Conservation (phyloP, 257 asterid species). For the Prunella vulgaris region DNA sequence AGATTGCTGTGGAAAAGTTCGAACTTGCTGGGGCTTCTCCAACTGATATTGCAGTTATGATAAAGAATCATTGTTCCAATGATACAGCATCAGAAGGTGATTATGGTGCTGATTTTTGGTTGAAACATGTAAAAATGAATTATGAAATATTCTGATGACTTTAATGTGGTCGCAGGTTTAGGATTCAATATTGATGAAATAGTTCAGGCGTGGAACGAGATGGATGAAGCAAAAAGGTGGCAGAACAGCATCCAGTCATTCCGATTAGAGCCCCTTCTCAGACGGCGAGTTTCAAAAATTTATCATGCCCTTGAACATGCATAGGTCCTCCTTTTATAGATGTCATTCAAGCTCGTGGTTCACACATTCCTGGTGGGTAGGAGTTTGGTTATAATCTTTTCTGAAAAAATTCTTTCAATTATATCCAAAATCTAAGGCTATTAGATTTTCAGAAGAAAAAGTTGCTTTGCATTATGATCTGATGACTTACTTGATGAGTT, state of each 20-base stretch:
- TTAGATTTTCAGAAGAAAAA: neutral
- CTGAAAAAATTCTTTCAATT: neutral
- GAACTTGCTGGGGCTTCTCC: slow-evolving; percentile 86
- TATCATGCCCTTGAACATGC: slow-evolving; percentile 57
- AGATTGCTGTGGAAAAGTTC: slow-evolving; percentile 71
- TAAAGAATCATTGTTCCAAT: slow-evolving; percentile 75
- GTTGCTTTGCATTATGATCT: neutral
- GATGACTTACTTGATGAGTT: too few relatives aligned
- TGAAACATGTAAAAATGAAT: slow-evolving; percentile 1
- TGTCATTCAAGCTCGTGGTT: slow-evolving; percentile 17
- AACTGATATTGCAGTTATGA: slow-evolving; percentile 80
- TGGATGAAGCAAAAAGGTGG: slow-evolving; percentile 85
- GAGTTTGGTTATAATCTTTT: neutral
- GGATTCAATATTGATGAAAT: slow-evolving; percentile 85
- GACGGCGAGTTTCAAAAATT: slow-evolving; percentile 65
- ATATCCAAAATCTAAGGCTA: neutral
- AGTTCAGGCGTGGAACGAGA: slow-evolving; percentile 88
- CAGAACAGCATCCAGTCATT: slow-evolving; percentile 48
- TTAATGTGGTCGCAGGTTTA: slow-evolving; percentile 43
- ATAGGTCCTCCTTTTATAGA: slow-evolving; percentile 33
- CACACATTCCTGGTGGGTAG: slow-evolving; percentile 40
- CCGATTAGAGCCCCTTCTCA: slow-evolving; percentile 70
- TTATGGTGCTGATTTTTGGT: neutral
- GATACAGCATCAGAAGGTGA: slow-evolving; percentile 59
- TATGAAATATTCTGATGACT: slow-evolving; percentile 18